Conservation (phyloP, 805 yeast genomes). For the Starmerella apis region DNA sequence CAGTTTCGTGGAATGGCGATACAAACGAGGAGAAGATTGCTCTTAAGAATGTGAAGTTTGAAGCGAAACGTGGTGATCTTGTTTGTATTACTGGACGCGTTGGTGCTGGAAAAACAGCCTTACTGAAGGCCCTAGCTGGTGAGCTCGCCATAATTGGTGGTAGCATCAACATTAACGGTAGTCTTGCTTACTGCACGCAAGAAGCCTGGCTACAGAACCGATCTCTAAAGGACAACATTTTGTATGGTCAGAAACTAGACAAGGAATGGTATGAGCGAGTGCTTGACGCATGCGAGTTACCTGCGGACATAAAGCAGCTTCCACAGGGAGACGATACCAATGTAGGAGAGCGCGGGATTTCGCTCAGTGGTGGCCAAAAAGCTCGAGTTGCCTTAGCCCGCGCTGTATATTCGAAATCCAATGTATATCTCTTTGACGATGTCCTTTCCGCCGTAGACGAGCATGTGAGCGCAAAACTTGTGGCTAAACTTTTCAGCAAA, state of each 20-base stretch:
- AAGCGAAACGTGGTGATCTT: conserved; percentile 60
- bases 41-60: conserved; percentile 42
- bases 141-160: conserved; percentile 65
- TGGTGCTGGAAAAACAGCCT: conserved; percentile 76
- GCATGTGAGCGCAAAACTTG: conserved; percentile 83
- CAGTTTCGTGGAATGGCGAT: conserved; percentile 51
- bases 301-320: conserved; percentile 62
- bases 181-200: conserved; percentile 76
- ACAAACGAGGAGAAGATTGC: conserved; percentile 27
- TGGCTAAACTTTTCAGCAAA: conserved; percentile 64
- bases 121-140: conserved; percentile 65
- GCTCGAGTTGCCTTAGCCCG: conserved; percentile 90
- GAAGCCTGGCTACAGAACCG: conserved; percentile 91
- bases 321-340: conserved; percentile 86
- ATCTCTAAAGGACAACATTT: conserved; percentile 73
- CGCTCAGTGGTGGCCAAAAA: conserved; percentile 95
- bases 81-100: conserved; percentile 77
- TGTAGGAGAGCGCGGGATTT: conserved; percentile 96
- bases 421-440: conserved; percentile 81
- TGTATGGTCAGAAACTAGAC: conserved; percentile 81
- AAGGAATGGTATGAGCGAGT: conserved; percentile 71
- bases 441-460: conserved; percentile 95
- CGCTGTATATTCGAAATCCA: conserved; percentile 92
- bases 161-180: conserved; percentile 53
- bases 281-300: conserved; percentile 77